Base-by-base conservation (phyloP, 73 alveolate genomes). In the Paramecium octaurelia region DNA sequence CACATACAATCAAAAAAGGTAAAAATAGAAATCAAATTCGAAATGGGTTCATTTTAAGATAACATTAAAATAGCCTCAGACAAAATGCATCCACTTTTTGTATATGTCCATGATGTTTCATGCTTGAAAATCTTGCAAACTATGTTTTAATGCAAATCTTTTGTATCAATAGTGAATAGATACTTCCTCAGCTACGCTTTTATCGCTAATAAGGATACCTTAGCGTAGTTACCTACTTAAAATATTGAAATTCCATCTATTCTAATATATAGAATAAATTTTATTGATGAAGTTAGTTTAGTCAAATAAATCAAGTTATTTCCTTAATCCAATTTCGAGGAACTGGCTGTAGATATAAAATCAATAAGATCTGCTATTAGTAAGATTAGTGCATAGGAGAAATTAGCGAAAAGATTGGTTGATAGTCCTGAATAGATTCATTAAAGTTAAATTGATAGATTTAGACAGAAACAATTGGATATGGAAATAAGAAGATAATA, bases 41-140 rank as follows among this genome's bases (percentile, higher is more conserved):
- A 34, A 12, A 35, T 73, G 57, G 87, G 87, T 29, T 35, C 87
- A 20, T 73, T 73, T 73, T 11, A 73, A 73, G 87, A 73, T 9
- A 40, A 36, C 8, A 73, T 36, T 11, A 38, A 23, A 73, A 73
- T 14, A 73, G 59, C 87, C 0, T 38, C 0, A 40, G 14, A 14
- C 6, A 31, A 10, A 9, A 14, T 3, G 16, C 8, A 0, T 20
- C 87, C 87, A 2, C 38, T 73, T 36, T 43, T 73, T 73, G 57
- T 73, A 14, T 73, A 73, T 38, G 34, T 34, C n/a, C 87, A 73
- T 36, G 87, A 73, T 36, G 42, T 40, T 29, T 40, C 40, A 73
- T 5, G 24, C 6, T 34, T 36, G 16, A 23, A 34, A 73, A 36
- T 73, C 18, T 31, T 38, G 18, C 10, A 73, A 20, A 16, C 24